Evolutionary conservation across 1,139 yeast species (phyloP).

Genomic region (Suhomyces anneliseae): DNA sequence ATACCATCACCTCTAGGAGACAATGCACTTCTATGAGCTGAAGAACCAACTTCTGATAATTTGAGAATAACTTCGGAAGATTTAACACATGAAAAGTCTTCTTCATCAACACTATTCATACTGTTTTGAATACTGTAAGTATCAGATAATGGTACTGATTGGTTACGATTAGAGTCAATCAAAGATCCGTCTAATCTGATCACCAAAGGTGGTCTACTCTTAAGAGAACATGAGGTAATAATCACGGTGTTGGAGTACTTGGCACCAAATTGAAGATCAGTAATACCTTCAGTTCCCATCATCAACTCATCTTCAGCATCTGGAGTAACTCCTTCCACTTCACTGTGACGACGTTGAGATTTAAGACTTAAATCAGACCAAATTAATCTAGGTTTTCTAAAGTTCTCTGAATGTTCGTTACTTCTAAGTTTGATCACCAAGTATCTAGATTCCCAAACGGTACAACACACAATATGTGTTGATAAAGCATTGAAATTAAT

Average conservation of each 20-base stretch:
- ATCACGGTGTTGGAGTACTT: constrained; percentile 36
- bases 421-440: constrained; percentile 67
- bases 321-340: constrained; percentile 15
- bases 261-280: constrained; percentile 66
- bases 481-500: constrained; percentile 72
- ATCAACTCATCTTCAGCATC: constrained; percentile 29
- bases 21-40: constrained; percentile 68
- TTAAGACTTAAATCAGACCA: constrained; percentile 37
- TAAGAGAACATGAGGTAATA: constrained; percentile 40
- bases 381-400: constrained; percentile 61
- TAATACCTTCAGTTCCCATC: constrained; percentile 84
- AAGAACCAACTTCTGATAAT: constrained; percentile 79
- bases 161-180: constrained; percentile 23
- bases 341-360: constrained; percentile 13
- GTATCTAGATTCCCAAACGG: constrained; percentile 78
- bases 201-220: constrained; percentile 38
- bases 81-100: constrained; percentile 23
- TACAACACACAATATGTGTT: constrained; percentile 73
- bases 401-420: constrained; percentile 29
- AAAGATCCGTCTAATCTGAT: constrained; percentile 37
- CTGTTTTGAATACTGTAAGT: constrained; percentile 17
- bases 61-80: constrained; percentile 41
- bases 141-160: constrained; percentile 10
- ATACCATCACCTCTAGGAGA: constrained; percentile 88
- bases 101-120: constrained; percentile 19